These are phyloP conservation scores for Musa itinerans DNA, from an alignment of 176 grass and related monocot species.

Conservation along the genomic window DNA sequence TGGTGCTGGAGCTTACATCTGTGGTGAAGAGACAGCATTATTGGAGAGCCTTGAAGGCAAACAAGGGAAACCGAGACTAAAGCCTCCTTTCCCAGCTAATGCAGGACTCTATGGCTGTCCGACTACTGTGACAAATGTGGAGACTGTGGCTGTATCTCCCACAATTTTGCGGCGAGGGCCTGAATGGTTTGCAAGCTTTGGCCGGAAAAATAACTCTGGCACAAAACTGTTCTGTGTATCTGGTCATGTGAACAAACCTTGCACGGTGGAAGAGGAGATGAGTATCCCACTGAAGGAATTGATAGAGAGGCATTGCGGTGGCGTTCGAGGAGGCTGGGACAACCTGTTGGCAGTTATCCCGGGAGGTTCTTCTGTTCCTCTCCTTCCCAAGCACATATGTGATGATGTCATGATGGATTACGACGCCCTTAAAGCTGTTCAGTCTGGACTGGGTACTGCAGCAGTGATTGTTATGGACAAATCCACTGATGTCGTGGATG, in stretches of 20 bases:
- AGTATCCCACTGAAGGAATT: constrained; percentile 86
- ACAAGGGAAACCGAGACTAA: constrained; percentile 73
- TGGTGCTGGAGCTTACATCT: constrained; percentile 35
- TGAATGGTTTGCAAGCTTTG: constrained; percentile 16
- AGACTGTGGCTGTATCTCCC: constrained; percentile 34
- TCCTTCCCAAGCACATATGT: constrained; percentile 27
- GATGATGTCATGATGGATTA: constrained; percentile 93
- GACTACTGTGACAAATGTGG: no score
- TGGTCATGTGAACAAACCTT: constrained; percentile 31
- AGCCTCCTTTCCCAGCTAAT: constrained; percentile 31
- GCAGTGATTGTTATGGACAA: constrained; percentile 92
- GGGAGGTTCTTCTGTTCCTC: constrained; percentile 59
- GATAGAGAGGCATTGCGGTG: constrained; percentile 72
- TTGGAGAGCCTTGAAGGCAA: constrained; percentile 26
- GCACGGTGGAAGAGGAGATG: constrained; percentile 80
- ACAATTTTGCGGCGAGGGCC: constrained; percentile 80
- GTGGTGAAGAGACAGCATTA: constrained; percentile 69
- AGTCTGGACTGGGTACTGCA: constrained; percentile 74
- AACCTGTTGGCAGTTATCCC: constrained; percentile 82
- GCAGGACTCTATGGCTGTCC: no score
- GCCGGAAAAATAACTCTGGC: constrained; percentile 22
- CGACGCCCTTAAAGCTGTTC: constrained; percentile 76
- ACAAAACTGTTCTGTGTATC: constrained; percentile 84
- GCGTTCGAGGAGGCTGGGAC: constrained; percentile 88
- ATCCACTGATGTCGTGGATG: constrained; percentile 81